Evolutionary conservation across 164 flowering plant species (phyloP), one percentile per base, ranked within the genome.

Genomic region (Nelumbo lutea): DNA sequence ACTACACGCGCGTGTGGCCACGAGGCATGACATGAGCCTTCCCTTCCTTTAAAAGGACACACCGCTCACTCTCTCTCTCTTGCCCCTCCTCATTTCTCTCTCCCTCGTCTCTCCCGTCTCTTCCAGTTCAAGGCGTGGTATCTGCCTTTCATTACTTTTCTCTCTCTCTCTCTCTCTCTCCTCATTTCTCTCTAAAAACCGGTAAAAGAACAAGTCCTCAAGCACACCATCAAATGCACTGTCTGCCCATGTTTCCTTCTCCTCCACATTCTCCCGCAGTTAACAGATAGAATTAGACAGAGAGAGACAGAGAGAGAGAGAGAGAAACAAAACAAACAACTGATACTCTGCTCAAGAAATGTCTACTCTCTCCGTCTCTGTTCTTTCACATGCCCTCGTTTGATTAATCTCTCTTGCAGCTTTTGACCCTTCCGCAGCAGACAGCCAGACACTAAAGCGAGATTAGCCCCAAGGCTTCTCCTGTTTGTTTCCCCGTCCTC

Each of bases 81-180:
- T 74, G 65, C 76, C 43, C 4, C 71, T 14, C 66, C 11, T 40
- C 44, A 38, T 4, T 2, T 42, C 11, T 5, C 10, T 6, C 5
- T n/a, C 6, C 27, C 5, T 59, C 43, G 15, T 9, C 43, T 59
- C 42, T 9, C 5, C 46, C 51, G 5, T 53, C 57, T 53, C 57
- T 53, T 53, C 57, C 1, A 53, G 13, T n/a, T 4, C 8, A 55
- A 77, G 72, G 82, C 82, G 80, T 80, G 79, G 68, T 62, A 48
- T 68, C 71, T 50, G 62, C 71, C 76, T 76, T 69, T 77, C 70
- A 79, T 77, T 78, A 67, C 75, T 71, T 68, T 9, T 61, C 48
- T 59, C 65, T 61, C 56, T 55, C 64, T 63, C 64, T 64, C 48
- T 47, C 56, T 40, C 52, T 40, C 67, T 51, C 40, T 51, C 53